Percentiles rank a stretch among this genome's conserved stretches.
These are phyloP conservation scores for Nicotiana attenuata DNA, from an alignment of 257 asterid species.

Conservation along the genomic window DNA sequence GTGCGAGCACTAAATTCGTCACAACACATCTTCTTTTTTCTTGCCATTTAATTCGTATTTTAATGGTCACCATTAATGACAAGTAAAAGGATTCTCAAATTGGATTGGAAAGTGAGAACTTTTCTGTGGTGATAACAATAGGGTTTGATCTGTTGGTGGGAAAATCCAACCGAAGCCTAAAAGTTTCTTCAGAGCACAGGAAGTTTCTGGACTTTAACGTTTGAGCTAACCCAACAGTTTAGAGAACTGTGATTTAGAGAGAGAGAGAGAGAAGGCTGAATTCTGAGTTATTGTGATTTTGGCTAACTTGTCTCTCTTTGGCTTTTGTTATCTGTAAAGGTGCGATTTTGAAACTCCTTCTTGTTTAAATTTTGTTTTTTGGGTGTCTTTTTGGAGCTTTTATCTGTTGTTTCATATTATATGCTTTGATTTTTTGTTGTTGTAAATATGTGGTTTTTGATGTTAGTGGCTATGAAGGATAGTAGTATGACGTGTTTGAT, in stretches of 20 bases:
- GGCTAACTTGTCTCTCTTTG: neutral
- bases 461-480: neutral
- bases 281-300: neutral
- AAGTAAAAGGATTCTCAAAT: neutral
- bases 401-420: neutral
- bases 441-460: neutral
- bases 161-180: neutral
- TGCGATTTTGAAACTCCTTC: neutral
- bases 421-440: neutral
- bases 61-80: conserved; percentile 2
- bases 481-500: neutral
- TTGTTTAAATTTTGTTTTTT: neutral
- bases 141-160: conserved; percentile 14
- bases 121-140: neutral
- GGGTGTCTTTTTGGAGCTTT: neutral
- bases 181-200: neutral
- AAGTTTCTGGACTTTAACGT: conserved; percentile 26
- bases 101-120: neutral
- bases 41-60: conserved; percentile 8
- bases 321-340: conserved; percentile 7
- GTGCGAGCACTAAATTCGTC: conserved; percentile 2
- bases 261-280: no score
- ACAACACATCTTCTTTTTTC: neutral
- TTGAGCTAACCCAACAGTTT: conserved; percentile 21
- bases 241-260: no score